Percentiles rank a stretch among this genome's conserved stretches.
Conservation (phyloP, 768 basidiomycete genomes). For the Pleurotus ostreatus region DNA sequence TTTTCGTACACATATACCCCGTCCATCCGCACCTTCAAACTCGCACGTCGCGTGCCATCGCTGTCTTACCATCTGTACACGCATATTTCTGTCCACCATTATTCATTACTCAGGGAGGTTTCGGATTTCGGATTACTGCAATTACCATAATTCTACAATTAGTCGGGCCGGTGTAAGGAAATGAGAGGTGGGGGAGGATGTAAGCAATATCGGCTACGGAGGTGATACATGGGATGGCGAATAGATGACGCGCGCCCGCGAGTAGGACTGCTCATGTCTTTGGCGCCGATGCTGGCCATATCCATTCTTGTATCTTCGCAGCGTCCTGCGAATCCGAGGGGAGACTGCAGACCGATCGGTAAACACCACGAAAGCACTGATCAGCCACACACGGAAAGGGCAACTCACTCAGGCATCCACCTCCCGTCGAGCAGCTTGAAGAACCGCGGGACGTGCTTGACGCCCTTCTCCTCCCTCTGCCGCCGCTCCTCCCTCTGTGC, state of each 20-base stretch:
- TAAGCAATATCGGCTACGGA: too few species aligned
- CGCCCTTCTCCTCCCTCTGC: slow-evolving; percentile 69
- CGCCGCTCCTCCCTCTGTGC: slow-evolving; percentile 80
- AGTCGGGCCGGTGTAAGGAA: not conserved
- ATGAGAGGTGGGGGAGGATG: not conserved
- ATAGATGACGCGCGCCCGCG: not conserved
- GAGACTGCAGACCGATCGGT: slow-evolving; percentile 40
- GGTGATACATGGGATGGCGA: not conserved
- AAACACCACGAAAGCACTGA: slow-evolving; percentile 9
- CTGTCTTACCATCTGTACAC: slow-evolving; percentile 8
- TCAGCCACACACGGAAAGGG: slow-evolving; percentile 5
- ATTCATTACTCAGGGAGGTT: not conserved
- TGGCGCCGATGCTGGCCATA: slow-evolving; percentile 45
- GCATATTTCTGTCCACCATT: slow-evolving; percentile 4
- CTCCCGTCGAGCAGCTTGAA: slow-evolving; percentile 74
- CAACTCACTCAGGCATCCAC: slow-evolving; percentile 73
- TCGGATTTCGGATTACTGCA: slow-evolving; percentile 3
- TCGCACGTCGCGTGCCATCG: not conserved
- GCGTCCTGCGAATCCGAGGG: slow-evolving; percentile 69
- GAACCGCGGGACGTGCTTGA: slow-evolving; percentile 69
- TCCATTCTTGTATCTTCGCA: slow-evolving; percentile 66
- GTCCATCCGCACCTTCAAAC: not conserved
- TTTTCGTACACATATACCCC: not conserved
- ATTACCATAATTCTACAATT: slow-evolving; percentile 8
- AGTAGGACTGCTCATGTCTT: not conserved